Evolutionary conservation across 305 asterid species (phyloP), one percentile per base, ranked within the genome.

Genomic region (Euphrasia arctica): DNA sequence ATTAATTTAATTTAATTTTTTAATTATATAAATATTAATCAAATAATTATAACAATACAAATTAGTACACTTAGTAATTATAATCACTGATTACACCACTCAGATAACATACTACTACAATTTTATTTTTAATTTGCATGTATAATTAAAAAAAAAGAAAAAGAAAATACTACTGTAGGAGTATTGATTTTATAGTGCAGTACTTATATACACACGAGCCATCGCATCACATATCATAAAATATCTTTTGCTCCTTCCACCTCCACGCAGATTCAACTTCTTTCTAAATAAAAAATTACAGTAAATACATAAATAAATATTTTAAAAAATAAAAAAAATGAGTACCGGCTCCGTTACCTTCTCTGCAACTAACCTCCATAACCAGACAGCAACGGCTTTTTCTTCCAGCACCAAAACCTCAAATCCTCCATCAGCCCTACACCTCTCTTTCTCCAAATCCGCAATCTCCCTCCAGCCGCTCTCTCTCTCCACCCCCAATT

Each of bases 341-440:
- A 70, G 68, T 42, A 28, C 78, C 36, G 28, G 39, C 66, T 67
- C 71, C 50, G 18, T 66, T 62, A 67, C 75, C 43, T 39, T 39
- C 62, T 69, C 75, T 43, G 70, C 80, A 28, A 59, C 51, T 54
- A 55, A 64, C 18, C 74, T 64, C 56, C 63, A 58, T 27, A 66
- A 42, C 41, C 67, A 57, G 29, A 14, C 52, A 6, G 25, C 52
- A 27, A 8, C 75, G 41, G 15, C 72, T 29, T 54, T 70, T 57
- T 60, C 43, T 52, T 50, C 63, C 39, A 50, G 55, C 34, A 55
- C 9, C 10, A 41, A 55, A 3, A 50, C 7, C 74, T 50, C 66
- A 5, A 61, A 18, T 10, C 39, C 62, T 15, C 28, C 60, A 18
- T n/a, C 60, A 18, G 9, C 54, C 29, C 3, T 61, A 34, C 68